A percentile compares a stretch with the other conserved stretches of the same genome.
These are phyloP conservation scores for Datura wrightii DNA, from an alignment of 257 asterid genomes.

Conservation along the genomic window DNA sequence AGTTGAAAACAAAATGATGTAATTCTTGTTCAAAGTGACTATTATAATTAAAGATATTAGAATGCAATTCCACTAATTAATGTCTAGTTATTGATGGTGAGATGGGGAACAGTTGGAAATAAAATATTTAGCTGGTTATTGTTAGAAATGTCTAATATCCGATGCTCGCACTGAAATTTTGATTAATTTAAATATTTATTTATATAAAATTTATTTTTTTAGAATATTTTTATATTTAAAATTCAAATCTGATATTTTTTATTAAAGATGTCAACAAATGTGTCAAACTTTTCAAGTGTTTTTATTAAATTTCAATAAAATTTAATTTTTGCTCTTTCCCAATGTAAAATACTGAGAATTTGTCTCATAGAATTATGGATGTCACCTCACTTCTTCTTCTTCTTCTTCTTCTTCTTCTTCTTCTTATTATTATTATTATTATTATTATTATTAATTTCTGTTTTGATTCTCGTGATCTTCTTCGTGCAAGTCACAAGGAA, in stretches of 20 bases:
- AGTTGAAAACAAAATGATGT: not conserved
- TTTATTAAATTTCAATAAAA: not conserved
- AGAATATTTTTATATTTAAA: not conserved
- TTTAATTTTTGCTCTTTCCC: not conserved
- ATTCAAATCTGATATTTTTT: rapidly evolving
- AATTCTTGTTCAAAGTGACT: not conserved
- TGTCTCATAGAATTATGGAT: not conserved
- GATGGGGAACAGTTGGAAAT: slow-evolving; percentile 6
- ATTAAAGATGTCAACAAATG: not conserved
- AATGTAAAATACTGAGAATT: not conserved
- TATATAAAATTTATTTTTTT: not conserved
- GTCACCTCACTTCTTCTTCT: not conserved
- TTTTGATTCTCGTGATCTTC: not conserved
- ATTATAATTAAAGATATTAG: slow-evolving; percentile 10
- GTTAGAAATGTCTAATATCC: not conserved
- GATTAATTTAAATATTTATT: too few relatives aligned
- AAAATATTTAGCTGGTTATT: slow-evolving; percentile 3
- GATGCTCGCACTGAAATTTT: too few relatives aligned
- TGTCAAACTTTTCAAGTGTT: not conserved
- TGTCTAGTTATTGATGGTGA: slow-evolving; percentile 24
- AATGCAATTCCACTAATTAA: slow-evolving; percentile 15
- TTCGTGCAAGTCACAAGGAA: slow-evolving; percentile 2
- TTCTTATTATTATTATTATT: too few relatives aligned
- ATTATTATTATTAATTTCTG: too few relatives aligned
- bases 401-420: not conserved